Evolutionary conservation across 768 basidiomycete species (phyloP).

Genomic region (Filobasidium floriforme): DNA sequence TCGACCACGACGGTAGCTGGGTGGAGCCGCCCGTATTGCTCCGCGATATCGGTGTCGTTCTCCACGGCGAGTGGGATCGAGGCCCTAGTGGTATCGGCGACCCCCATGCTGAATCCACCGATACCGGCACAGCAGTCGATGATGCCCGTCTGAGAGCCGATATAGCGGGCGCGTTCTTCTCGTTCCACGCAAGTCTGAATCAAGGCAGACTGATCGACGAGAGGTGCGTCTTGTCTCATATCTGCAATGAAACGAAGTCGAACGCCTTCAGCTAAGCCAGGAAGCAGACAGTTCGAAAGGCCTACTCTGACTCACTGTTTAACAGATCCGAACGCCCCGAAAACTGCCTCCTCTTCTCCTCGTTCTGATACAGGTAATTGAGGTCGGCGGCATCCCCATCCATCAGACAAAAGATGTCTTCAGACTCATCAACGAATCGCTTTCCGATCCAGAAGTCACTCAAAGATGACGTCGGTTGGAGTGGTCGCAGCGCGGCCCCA

Average conservation of each 20-base stretch:
- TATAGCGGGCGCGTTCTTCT: neutral
- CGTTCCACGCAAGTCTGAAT: neutral
- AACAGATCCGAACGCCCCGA: neutral
- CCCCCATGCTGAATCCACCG: neutral
- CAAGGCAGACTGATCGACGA: neutral
- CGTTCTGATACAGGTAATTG: neutral
- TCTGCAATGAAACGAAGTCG: no score
- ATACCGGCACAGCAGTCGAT: slow-evolving; percentile 5
- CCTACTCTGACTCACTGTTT: neutral
- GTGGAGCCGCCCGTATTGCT: neutral
- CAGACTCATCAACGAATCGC: neutral
- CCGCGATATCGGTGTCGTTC: neutral
- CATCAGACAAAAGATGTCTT: slow-evolving; percentile 3
- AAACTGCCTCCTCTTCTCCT: neutral
- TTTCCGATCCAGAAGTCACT: slow-evolving; percentile 3
- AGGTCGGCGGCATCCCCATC: neutral
- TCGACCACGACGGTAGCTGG: neutral
- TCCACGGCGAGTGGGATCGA: neutral
- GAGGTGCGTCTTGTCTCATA: neutral
- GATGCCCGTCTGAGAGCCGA: neutral
- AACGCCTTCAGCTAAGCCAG: neutral
- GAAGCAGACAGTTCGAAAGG: neutral
- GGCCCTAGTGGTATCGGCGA: neutral
- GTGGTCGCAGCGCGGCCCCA: neutral
- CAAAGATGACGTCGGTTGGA: neutral